phyloP scores from a whole-genome alignment of 495 filamentous ascomycete genomes.

The Lindgomyces ingoldianus region DNA sequence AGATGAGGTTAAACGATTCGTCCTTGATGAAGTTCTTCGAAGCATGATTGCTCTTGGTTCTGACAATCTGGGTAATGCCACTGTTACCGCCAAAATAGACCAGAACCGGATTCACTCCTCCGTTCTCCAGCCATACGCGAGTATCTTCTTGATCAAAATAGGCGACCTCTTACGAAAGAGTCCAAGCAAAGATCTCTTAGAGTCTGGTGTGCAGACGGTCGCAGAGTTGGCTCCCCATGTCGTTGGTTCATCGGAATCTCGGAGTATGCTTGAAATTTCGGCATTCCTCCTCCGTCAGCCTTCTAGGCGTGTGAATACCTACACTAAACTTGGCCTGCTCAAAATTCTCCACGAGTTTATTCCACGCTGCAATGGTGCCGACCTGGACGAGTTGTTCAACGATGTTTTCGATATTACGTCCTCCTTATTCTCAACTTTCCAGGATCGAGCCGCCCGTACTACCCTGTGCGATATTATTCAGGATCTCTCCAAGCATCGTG shows the following conservation, averaged over 20 bases:
- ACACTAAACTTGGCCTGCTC: constrained; percentile 78
- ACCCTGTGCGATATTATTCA: constrained; percentile 69
- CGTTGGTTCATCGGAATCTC: constrained; percentile 65
- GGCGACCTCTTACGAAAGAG: constrained; percentile 64
- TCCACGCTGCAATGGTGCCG: constrained; percentile 58
- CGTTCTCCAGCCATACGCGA: constrained; percentile 34
- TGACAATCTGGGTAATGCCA: constrained; percentile 48
- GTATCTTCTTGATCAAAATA: constrained; percentile 45
- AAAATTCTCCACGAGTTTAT: constrained; percentile 74
- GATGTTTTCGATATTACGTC: constrained; percentile 64
- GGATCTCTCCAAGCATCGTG: constrained; percentile 65
- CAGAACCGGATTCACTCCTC: constrained; percentile 17
- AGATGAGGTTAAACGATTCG: constrained; percentile 83
- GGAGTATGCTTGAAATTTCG: constrained; percentile 70
- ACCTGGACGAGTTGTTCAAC: constrained; percentile 58
- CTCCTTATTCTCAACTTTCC: constrained; percentile 83
- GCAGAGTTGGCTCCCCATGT: constrained; percentile 74
- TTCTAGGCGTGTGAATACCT: constrained; percentile 73
- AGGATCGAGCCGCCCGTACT: constrained; percentile 70
- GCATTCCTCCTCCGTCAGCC: constrained; percentile 84
- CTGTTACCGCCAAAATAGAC: constrained; percentile 14
- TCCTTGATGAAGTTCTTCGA: constrained; percentile 70
- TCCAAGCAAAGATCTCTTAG: constrained; percentile 68
- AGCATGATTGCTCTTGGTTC: constrained; percentile 67
- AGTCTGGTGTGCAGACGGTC: constrained; percentile 73